Evolutionary conservation across 2,329 filamentous ascomycete species (phyloP), one percentile per base, ranked within the genome.

Genomic region (Thermochaetoides dissita): DNA sequence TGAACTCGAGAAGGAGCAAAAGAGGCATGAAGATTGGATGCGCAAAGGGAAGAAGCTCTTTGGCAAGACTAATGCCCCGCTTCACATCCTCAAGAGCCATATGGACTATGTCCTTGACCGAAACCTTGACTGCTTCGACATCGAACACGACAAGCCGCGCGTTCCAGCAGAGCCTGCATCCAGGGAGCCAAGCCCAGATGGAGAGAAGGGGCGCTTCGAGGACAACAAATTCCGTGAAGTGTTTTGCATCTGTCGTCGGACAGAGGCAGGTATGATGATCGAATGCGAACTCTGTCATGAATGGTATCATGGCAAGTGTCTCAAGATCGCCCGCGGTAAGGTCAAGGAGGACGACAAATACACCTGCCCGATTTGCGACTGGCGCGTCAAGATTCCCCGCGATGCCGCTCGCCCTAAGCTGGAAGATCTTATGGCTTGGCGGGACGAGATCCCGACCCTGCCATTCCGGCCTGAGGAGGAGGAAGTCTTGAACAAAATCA

Each of bases 271-370:
- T 40, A 93, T 96, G 82, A 98, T 98, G 91, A 96, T 98, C 54
- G 91, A 98, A 63, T 98, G 91, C 59, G 91, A 96, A 59, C 71
- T 95, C 34, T 98, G 91, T 62, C 89, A 95, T 56, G 91, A 98
- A 66, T 98, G 91, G 91, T 98, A 98, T 57, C 91, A 98, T 55
- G 89, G 91, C 46, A 96, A 95, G 61, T 98, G 91, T 55, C 70
- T 98, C 33, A 98, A 98, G 66, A 95, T 98, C 56, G 91, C 91
- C 3, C 78, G 91, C 39, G 91, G 91, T 40, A 98, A 96, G 58
- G 85, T 98, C 54, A 96, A 96, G 63, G 91, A 96, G 57, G 89
- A 94, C 49, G 91, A 96, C 57, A 94, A 94, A 59, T 98, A 95
- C 58, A 96, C 89, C 1, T 98, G 91, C 55, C 91, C 91, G 0